Percentiles rank a stretch among this genome's conserved stretches.
Conservation (phyloP, 2,329 filamentous ascomycete species). For the Dactylellina cionopaga region DNA sequence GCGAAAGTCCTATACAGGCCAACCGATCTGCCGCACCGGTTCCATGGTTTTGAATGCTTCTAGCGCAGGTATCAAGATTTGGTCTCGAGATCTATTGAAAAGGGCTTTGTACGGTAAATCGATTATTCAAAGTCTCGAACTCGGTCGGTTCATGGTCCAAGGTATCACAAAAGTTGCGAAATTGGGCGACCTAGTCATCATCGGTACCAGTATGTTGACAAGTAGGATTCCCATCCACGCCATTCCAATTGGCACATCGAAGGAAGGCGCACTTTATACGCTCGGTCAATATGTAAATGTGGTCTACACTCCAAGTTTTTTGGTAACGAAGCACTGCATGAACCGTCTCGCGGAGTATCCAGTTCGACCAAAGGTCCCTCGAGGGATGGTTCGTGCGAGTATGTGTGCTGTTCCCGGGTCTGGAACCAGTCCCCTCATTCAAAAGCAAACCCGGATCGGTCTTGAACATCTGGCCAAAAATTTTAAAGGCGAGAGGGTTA, state of each 20-base stretch:
- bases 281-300: conserved; percentile 21
- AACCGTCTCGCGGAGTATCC: conserved; percentile 5
- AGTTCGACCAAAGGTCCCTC: conserved; percentile 24
- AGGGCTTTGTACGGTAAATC: neutral
- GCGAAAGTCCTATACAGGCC: neutral
- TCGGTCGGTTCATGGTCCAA: neutral
- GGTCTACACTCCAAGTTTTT: conserved; percentile 20
- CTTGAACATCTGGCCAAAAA: neutral
- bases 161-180: neutral
- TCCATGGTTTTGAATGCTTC: neutral
- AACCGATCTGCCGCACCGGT: neutral
- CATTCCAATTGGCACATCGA: conserved; percentile 11
- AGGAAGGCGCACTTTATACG: neutral
- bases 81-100: conserved; percentile 10
- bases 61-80: neutral
- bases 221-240: conserved; percentile 40
- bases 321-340: conserved; percentile 21
- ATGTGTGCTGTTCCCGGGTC: conserved; percentile 9
- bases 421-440: neutral
- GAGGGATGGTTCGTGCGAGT: conserved; percentile 14
- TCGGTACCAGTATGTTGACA: conserved; percentile 34
- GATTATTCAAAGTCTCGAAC: neutral
- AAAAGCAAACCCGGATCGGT: neutral
- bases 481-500: neutral
- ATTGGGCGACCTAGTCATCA: conserved; percentile 29